Conservation (phyloP, 306 rosid species). For the Arachis stenosperma region DNA sequence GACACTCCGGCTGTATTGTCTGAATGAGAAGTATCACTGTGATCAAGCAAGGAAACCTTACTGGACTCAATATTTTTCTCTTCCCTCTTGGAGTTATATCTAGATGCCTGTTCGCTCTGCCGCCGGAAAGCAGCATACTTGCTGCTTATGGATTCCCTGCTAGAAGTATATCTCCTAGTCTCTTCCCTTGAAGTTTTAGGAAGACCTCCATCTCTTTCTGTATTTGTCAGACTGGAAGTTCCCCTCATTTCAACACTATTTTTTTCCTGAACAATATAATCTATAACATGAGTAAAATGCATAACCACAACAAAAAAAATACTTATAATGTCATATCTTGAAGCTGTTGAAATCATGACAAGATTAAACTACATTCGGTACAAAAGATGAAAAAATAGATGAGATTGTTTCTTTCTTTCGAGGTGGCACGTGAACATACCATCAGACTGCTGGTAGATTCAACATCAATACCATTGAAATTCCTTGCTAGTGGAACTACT, state of each 20-base stretch:
- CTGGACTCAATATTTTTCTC: constrained; percentile 61
- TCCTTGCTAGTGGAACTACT: constrained; percentile 87
- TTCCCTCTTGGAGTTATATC: constrained; percentile 46
- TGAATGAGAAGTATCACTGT: constrained; percentile 42
- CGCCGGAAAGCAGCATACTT: constrained; percentile 82
- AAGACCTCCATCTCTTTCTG: constrained; percentile 43
- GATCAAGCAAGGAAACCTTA: constrained; percentile 72
- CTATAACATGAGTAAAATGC: constrained; percentile 29
- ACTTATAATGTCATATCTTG: constrained; percentile 1
- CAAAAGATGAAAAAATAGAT: constrained; percentile 17
- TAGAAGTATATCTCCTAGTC: constrained; percentile 63
- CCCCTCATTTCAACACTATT: constrained; percentile 67
- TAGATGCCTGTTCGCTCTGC: constrained; percentile 61
- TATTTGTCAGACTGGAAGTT: constrained; percentile 43
- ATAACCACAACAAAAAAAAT: background rate
- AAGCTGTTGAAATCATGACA: constrained; percentile 20
- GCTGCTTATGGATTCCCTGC: constrained; percentile 81
- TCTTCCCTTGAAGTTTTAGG: constrained; percentile 66
- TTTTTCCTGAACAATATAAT: constrained; percentile 57
- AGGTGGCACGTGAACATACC: constrained; percentile 48
- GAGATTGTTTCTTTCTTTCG: constrained; percentile 7
- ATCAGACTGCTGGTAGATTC: constrained; percentile 61
- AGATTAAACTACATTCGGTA: background rate
- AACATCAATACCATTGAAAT: constrained; percentile 66
- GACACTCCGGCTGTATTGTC: constrained; percentile 44